Conservation (phyloP, 371 early-diverging fungal genomes). For the Dichotomocladium elegans region DNA sequence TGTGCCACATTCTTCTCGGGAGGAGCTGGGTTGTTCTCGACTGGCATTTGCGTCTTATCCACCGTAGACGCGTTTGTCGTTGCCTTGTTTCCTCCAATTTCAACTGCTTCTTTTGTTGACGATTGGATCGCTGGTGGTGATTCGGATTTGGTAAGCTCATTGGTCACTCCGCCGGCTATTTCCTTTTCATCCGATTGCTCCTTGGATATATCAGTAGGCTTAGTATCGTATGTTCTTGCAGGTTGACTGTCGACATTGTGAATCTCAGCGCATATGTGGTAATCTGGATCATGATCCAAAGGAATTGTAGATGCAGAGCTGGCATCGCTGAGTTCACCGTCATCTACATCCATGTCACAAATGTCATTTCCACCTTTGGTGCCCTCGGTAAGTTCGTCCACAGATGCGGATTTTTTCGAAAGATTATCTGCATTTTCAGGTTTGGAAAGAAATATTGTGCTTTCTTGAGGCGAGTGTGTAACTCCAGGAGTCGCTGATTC, state of each 20-base stretch:
- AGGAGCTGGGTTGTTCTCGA: not conserved
- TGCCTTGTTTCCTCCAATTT: not conserved
- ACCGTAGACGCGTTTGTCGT: not conserved
- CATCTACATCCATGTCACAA: conserved; percentile 8
- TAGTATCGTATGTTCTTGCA: not conserved
- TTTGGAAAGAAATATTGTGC: too few species aligned
- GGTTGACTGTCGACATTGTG: not conserved
- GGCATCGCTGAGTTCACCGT: conserved; percentile 21
- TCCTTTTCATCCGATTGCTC: too few species aligned
- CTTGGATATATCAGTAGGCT: too few species aligned
- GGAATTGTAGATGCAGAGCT: conserved; percentile 33
- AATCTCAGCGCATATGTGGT: not conserved
- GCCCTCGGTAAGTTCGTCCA: too few species aligned
- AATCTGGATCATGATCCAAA: conserved; percentile 10
- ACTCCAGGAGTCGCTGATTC: not conserved
- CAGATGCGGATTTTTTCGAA: too few species aligned
- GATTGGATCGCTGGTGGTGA: not conserved
- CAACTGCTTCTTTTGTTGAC: not conserved
- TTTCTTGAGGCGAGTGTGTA: not conserved
- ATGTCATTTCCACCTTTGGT: not conserved
- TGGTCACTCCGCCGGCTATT: too few species aligned
- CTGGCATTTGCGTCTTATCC: not conserved
- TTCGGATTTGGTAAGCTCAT: not conserved
- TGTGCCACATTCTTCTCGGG: not conserved
- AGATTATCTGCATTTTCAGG: too few species aligned